Base-by-base conservation (phyloP, 352 stramenopile genomes). In the Globisporangium paroecandrum region DNA sequence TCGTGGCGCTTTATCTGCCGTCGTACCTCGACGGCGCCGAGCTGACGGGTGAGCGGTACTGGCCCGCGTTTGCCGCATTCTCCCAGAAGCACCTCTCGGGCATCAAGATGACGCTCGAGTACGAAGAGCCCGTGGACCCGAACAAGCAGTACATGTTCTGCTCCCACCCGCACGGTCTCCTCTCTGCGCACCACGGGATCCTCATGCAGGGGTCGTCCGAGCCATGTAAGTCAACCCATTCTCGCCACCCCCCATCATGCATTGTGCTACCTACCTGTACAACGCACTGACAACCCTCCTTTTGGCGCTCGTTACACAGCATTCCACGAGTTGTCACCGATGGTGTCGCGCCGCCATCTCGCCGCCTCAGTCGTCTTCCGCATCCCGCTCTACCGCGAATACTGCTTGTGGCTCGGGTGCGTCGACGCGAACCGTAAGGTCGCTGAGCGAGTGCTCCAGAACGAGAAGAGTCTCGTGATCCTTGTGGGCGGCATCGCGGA, bases 381-480 rank as follows among this genome's bases (percentile, higher is more conserved):
- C 43, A 77, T 94, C 32, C 86, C 87, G 25, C 24, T 93, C 34
- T 95, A 87, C 68, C 85, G 84, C 61, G 86, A 94, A 69, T 91
- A 90, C 46, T 60, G 88, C 13, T 54, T 95, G 6, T 95, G 83
- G 84, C 81, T 87, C 22, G 85, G 87, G 4, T 91, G 82, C 58
- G 86, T 94, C 27, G 86, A 95, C 65, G 87, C 86, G 3, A 69
- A 81, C 34, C 85, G 83, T 22, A 77, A 65, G 51, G 77, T 90
- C 7, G 87, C 87, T 10, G 78, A 91, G 54, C 34, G 85, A 71
- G 76, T 89, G 65, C 77, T 94, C 36, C 72, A 70, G 22, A 78
- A 82, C 58, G 85, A 79, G 58, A 91, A 92, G 73, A 93, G 83
- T 67, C 66, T 93, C 53, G 83, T 91, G 25, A 95, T 94, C 43